These are phyloP conservation scores for Rhododendron williamsianum DNA, from an alignment of 148 eudicot genomes.

Conservation along the genomic window DNA sequence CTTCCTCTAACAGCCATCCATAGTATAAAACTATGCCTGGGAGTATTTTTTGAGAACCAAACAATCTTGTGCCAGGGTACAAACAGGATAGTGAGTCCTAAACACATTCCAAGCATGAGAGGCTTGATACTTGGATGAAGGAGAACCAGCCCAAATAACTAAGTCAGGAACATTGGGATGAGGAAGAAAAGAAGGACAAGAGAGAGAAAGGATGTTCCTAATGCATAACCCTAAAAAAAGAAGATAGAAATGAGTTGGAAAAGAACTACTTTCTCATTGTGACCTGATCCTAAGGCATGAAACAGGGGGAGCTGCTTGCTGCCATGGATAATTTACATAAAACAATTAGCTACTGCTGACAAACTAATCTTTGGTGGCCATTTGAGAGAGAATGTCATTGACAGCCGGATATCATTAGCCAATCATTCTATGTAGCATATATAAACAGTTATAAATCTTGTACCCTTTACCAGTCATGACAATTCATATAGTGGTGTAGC, in stretches of 20 bases:
- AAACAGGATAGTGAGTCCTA: no score
- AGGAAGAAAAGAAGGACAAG: no score
- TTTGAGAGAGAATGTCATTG: neutral
- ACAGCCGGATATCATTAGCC: neutral
- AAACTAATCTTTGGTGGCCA: neutral
- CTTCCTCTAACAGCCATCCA: no score
- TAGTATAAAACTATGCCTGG: no score
- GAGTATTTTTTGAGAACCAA: no score
- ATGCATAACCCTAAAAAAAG: neutral
- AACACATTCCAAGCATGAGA: no score
- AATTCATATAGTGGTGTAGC: neutral
- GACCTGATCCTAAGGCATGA: neutral
- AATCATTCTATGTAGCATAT: neutral
- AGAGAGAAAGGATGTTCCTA: neutral
- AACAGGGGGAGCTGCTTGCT: neutral
- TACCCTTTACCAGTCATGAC: neutral
- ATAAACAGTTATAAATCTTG: neutral
- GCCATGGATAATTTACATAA: neutral
- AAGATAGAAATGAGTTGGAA: neutral
- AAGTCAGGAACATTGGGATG: no score
- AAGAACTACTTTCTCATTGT: neutral
- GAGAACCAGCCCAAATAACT: no score
- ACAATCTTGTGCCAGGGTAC: no score
- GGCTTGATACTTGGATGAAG: no score
- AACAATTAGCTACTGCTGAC: neutral